Base-by-base conservation (phyloP, 257 asterid genomes). In the Solanum piurae region DNA sequence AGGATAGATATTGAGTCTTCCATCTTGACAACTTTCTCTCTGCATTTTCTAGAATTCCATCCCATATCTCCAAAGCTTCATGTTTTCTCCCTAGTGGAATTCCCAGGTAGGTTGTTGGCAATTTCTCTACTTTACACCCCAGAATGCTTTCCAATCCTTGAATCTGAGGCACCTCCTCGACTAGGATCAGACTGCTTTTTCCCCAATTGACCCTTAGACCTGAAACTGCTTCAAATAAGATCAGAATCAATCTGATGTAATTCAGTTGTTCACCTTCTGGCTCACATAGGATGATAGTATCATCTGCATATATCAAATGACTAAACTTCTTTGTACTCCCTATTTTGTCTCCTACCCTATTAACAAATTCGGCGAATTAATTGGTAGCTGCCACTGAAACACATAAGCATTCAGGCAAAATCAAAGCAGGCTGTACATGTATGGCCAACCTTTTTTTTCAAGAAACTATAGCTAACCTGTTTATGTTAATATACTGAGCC, bases 401-500 rank as follows among this genome's bases (percentile, higher is more conserved):
- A 73, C 29, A 38, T n/a, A 23, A 38, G 34, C 18, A 31, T 76
- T 75, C 21, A 40, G 31, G 49, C 27, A 79, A 79, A 14, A 79
- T 9, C 66, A 79, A 31, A 82, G 66, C 69, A 82, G 18, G 27
- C 25, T 46, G 21, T 49, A 82, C 11, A 82, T 49, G 86, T 49
- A 79, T 46, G 27, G 66, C 85, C 12, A 44, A 79, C 66, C 66
- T 27, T 44, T 79, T 25, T 25, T 29, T 27, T 3, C 27, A 82
- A 79, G n/a, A 46, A 44, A 85, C 62, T n/a, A 76, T 60, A 52
- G 87, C 93, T 91, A n/a, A 96, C 99, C 98, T 94, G 95, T 96
- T 96, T 60, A 94, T 91, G 92, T 92, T 87, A 86, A 96, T 92
- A 86, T 96, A 95, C 90, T 92, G 93, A 5, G 98, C 98, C 93